phyloP scores from a whole-genome alignment of 169 alveolate species.

The Blepharisma undulans region DNA sequence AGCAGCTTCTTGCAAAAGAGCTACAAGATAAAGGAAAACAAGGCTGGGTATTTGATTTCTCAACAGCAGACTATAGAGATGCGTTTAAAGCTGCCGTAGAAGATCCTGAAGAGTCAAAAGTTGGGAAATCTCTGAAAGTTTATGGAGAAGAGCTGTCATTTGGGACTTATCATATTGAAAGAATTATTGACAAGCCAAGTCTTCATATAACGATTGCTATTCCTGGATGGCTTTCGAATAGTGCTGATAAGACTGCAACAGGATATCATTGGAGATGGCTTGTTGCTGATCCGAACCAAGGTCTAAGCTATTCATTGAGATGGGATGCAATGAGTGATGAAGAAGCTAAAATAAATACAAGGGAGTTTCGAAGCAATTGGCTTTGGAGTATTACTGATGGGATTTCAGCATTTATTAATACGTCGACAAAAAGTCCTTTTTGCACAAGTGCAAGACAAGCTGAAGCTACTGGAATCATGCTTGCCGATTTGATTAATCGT shows the following conservation, averaged over 20 bases:
- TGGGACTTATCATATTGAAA: background rate
- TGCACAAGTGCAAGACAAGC: background rate
- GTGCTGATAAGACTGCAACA: too few relatives aligned
- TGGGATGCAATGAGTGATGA: constrained; percentile 14
- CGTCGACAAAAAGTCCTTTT: constrained; percentile 7
- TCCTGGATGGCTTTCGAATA: constrained; percentile 37
- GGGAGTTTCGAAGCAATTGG: too few relatives aligned
- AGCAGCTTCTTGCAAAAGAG: background rate
- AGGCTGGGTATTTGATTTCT: background rate
- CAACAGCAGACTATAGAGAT: background rate
- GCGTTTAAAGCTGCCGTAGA: background rate
- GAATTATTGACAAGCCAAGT: background rate
- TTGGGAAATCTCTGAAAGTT: background rate
- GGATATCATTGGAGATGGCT: background rate
- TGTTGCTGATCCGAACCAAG: background rate
- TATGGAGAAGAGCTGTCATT: too few relatives aligned
- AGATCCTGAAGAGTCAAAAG: background rate
- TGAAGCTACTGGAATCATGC: constrained; percentile 5
- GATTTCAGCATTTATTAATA: too few relatives aligned
- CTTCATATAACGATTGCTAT: background rate
- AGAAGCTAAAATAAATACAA: background rate
- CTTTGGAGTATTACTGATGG: too few relatives aligned
- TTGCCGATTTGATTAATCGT: background rate
- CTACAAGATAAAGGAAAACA: background rate
- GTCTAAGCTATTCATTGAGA: constrained; percentile 13